phyloP scores from a whole-genome alignment of 306 rosid genomes.

The Pterocarpus santalinus region DNA sequence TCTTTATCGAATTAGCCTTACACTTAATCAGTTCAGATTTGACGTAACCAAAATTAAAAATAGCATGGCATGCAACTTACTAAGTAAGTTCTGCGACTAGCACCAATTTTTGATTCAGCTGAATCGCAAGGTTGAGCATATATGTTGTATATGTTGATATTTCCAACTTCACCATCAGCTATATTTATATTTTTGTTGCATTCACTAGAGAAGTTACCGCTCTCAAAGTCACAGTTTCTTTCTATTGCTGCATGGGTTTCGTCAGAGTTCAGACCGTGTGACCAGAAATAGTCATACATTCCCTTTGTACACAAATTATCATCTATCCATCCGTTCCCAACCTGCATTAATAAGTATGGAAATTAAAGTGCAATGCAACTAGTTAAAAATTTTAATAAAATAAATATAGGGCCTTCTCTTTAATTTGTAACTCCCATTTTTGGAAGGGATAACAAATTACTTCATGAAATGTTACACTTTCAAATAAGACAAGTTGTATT shows the following conservation, averaged over 20 bases:
- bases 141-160: slow-evolving; percentile 52
- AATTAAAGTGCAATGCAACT: too few species aligned
- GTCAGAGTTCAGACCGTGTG: slow-evolving; percentile 64
- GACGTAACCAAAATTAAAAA: background rate
- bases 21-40: background rate
- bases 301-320: slow-evolving; percentile 50
- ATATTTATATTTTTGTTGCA: slow-evolving; percentile 37
- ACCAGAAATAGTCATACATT: slow-evolving; percentile 61
- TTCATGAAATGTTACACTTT: too few species aligned
- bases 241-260: slow-evolving; percentile 58
- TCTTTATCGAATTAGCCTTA: background rate
- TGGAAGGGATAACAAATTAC: too few species aligned
- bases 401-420: too few species aligned
- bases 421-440: too few species aligned
- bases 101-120: slow-evolving; percentile 37
- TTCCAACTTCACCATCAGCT: slow-evolving; percentile 43
- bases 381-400: too few species aligned
- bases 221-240: slow-evolving; percentile 53
- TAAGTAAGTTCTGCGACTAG: slow-evolving; percentile 6
- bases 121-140: slow-evolving; percentile 58
- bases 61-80: slow-evolving; percentile 48
- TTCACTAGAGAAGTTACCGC: slow-evolving; percentile 20
- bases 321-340: slow-evolving; percentile 77
- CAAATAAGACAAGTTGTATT: too few species aligned
- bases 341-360: slow-evolving; percentile 47